Evolutionary conservation across 495 filamentous ascomycete species (phyloP), one percentile per base, ranked within the genome.

Genomic region (Lasiosphaeriaceae sp.): DNA sequence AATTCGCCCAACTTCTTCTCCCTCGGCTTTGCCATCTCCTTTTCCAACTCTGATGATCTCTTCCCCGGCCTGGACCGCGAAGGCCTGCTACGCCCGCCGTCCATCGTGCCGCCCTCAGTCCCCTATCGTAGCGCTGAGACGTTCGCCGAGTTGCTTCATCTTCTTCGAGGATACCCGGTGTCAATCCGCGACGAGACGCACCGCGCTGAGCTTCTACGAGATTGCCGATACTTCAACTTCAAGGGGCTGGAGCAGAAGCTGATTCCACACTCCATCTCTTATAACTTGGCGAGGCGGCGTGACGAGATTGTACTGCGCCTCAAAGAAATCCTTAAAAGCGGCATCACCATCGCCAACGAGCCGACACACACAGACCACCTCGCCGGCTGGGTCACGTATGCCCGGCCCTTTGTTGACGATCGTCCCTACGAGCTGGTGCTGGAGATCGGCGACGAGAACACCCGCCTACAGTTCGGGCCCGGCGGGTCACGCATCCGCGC

Each of bases 1-100:
- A 90, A 98, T 70, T 85, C 84, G 26, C 92, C 91, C 6, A 98
- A 98, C 71, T 98, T 92, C 81, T 98, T 98, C 77, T 85, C 90
- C 6, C 82, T 98, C 7, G 93, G 93, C 50, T 96, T 96, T 66
- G 86, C 86, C 11, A 83, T 91, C 66, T 96, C 96, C 77, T 95
- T 97, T 73, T 83, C 85, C 23, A 84, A 84, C 1, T 89, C 89
- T 2, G 74, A 82, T 22, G 86, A 96, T 62, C 80, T 91, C 44
- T 96, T 96, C 64, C 93, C 93, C 0, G 94, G 94, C 2, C 81
- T 97, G 1, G 82, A 91, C 47, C 82, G 88, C 17, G 80, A 84
- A 52, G 84, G 84, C 17, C 83, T 97, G n/a, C 84, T 98, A 11
- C 89, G 93, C 7, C 93, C 93, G 2, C 93, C 93, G 2, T 86